Conservation (phyloP, 495 filamentous ascomycete species). For the Penicillium antarcticum region DNA sequence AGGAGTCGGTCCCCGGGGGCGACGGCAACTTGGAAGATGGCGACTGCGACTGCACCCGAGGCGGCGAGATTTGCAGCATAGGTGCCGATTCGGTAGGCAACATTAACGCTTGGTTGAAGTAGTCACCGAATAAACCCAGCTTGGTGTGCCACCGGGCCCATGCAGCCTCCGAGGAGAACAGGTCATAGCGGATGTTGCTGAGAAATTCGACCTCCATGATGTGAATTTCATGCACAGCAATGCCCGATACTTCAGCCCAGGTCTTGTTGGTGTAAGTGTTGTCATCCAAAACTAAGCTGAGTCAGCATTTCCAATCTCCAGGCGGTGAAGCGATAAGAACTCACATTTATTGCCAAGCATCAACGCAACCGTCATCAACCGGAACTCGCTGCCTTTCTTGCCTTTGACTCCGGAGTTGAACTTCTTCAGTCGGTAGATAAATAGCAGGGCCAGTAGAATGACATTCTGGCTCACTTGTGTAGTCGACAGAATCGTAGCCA, state of each 20-base stretch:
- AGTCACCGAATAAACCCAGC: constrained; percentile 73
- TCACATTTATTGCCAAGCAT: constrained; percentile 99
- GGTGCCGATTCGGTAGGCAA: constrained; percentile 27
- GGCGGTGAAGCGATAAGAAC: constrained; percentile 35
- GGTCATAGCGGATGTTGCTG: constrained; percentile 95
- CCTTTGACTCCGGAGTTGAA: constrained; percentile 84
- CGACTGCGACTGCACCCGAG: constrained; percentile 30
- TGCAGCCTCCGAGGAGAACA: constrained; percentile 75
- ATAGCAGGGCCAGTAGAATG: constrained; percentile 83
- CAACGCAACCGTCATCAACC: constrained; percentile 91
- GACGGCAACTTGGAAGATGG: constrained; percentile 51
- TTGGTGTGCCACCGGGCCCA: constrained; percentile 86
- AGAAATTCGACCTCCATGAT: constrained; percentile 99
- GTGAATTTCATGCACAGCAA: constrained; percentile 92
- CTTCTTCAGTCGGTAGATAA: constrained; percentile 90
- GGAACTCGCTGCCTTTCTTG: constrained; percentile 89
- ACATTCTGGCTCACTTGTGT: constrained; percentile 98
- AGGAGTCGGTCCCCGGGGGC: constrained; percentile 37
- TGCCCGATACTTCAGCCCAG: constrained; percentile 97
- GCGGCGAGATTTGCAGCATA: constrained; percentile 32
- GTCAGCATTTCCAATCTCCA: constrained; percentile 25
- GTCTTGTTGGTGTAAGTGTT: constrained; percentile 99
- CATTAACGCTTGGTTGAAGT: constrained; percentile 64
- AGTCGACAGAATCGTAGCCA: constrained; percentile 81
- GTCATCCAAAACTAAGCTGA: constrained; percentile 76